These are phyloP conservation scores for Camellia lanceoleosa DNA, from an alignment of 148 eudicot genomes.

Conservation along the genomic window DNA sequence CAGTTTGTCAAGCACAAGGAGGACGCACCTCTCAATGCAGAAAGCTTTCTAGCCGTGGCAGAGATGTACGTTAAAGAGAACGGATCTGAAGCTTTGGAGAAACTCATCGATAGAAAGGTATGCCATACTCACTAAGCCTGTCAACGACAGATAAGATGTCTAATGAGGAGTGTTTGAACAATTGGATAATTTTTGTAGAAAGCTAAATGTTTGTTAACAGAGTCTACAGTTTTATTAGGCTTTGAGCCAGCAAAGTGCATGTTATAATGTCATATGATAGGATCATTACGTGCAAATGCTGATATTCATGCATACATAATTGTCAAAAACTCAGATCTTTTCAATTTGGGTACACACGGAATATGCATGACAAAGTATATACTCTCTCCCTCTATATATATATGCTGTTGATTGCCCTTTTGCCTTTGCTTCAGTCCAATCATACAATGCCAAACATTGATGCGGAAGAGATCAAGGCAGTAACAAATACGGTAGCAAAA, in stretches of 20 bases:
- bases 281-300: neutral
- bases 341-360: neutral
- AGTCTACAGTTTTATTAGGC: too few relatives aligned
- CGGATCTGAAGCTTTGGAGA: slow-evolving; percentile 15
- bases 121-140: neutral
- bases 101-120: slow-evolving; percentile 10
- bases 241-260: too few relatives aligned
- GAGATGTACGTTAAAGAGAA: slow-evolving; percentile 15
- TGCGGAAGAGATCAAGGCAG: slow-evolving; percentile 17
- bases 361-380: too few relatives aligned
- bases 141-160: neutral
- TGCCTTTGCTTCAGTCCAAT: neutral
- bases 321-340: neutral
- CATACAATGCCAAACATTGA: neutral
- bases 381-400: neutral
- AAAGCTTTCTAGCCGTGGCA: neutral
- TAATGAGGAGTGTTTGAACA: neutral
- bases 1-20: neutral
- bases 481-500: neutral
- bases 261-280: neutral
- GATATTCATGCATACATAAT: neutral
- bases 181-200: too few relatives aligned
- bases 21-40: neutral
- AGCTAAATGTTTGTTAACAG: neutral
- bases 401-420: neutral